Evolutionary conservation across 2,329 filamentous ascomycete species (phyloP).

Genomic region (Pseudogymnoascus sp.): DNA sequence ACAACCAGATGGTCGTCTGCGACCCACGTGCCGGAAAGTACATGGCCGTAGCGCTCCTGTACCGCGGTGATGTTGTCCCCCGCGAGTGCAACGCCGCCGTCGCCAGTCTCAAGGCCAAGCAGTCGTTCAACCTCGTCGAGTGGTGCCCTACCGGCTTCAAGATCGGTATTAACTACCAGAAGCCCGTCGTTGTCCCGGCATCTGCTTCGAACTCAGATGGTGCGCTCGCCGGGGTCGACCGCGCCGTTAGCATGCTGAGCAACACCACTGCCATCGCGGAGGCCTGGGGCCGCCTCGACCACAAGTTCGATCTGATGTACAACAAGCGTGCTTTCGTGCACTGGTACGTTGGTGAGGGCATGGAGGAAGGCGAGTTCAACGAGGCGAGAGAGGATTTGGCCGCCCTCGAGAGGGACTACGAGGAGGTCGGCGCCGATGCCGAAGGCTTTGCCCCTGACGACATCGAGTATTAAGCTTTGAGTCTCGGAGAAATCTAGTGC

Average conservation of each 20-base stretch:
- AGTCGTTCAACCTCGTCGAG: conserved; percentile 57
- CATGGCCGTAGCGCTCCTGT: conserved; percentile 59
- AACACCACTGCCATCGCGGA: conserved; percentile 61
- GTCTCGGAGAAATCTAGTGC: not conserved
- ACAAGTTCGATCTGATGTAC: conserved; percentile 65
- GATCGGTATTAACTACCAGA: conserved; percentile 59
- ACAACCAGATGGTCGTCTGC: conserved; percentile 63
- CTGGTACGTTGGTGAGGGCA: conserved; percentile 63
- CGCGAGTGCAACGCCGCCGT: conserved; percentile 52
- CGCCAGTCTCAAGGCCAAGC: conserved; percentile 53
- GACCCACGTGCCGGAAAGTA: conserved; percentile 59
- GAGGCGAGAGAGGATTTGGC: conserved; percentile 59
- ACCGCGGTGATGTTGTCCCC: conserved; percentile 57
- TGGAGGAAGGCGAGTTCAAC: conserved; percentile 61
- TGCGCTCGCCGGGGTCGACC: conserved; percentile 45
- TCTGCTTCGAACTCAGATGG: conserved; percentile 27
- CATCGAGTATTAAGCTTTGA: conserved; percentile 29
- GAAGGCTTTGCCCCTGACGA: conserved; percentile 43
- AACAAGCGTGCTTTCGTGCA: conserved; percentile 62
- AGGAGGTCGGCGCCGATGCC: conserved; percentile 51
- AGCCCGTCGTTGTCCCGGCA: conserved; percentile 42
- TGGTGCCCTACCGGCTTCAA: conserved; percentile 65
- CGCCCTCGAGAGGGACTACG: conserved; percentile 56
- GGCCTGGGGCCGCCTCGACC: conserved; percentile 54
- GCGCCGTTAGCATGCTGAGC: conserved; percentile 52